These are phyloP conservation scores for Cercophora samala DNA, from an alignment of 495 filamentous ascomycete species.

Conservation along the genomic window DNA sequence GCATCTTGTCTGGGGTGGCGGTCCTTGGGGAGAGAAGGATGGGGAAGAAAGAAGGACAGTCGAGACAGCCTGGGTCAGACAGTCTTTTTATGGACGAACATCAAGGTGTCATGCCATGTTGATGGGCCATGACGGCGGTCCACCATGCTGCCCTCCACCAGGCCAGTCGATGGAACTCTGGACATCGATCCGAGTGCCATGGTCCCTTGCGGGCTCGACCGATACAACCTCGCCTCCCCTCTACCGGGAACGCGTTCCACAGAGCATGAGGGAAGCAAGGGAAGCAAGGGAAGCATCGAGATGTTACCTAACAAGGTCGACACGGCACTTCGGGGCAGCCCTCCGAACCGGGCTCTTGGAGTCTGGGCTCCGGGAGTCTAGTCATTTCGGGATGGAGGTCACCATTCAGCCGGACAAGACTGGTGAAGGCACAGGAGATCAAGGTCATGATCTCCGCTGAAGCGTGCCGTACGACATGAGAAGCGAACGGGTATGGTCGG, in stretches of 20 bases:
- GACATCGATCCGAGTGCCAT: not conserved
- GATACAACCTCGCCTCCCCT: constrained; percentile 10
- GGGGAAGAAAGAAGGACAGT: constrained; percentile 3
- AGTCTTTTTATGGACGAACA: not conserved
- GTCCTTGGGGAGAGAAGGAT: constrained; percentile 8
- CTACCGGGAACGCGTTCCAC: constrained; percentile 4
- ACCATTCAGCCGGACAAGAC: constrained; percentile 8
- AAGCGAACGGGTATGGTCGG: not conserved
- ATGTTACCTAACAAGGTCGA: constrained; percentile 1
- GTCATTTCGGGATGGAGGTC: not conserved
- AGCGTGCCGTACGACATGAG: constrained; percentile 1
- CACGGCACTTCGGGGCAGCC: constrained; percentile 8
- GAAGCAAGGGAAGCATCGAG: not conserved
- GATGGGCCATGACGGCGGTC: not conserved
- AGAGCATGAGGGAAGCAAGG: not conserved
- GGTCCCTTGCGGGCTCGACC: not conserved
- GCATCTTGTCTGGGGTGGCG: constrained; percentile 20
- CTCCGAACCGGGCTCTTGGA: constrained; percentile 11
- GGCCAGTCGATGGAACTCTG: constrained; percentile 9
- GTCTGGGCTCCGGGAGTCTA: not conserved
- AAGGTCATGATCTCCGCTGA: not conserved
- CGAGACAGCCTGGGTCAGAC: not conserved
- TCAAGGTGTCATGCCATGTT: constrained; percentile 1
- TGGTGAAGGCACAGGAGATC: not conserved
- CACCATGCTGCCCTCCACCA: not conserved